phyloP scores from a whole-genome alignment of 2,329 filamentous ascomycete genomes.

The Chrysosphaeria jannelii region DNA sequence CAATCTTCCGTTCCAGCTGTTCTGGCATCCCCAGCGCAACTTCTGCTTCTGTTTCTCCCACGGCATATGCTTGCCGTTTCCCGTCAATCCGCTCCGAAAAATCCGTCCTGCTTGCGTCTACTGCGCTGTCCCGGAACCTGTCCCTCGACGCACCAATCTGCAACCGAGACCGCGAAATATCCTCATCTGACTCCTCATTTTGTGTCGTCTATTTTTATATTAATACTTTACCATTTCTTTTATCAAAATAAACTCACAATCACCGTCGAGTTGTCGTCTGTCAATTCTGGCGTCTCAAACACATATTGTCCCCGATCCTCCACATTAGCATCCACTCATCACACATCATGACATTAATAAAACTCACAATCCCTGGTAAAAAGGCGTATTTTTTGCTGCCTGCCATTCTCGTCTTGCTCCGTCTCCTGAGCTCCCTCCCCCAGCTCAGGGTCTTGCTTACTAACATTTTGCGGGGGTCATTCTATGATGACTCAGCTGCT shows the following conservation, averaged over 20 bases:
- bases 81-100: slow-evolving; percentile 70
- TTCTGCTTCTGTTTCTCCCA: slow-evolving; percentile 21
- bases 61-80: slow-evolving; percentile 55
- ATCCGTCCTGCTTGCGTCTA: slow-evolving; percentile 53
- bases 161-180: slow-evolving; percentile 48
- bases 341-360: neutral
- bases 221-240: neutral
- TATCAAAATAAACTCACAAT: slow-evolving; percentile 23
- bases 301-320: slow-evolving; percentile 82
- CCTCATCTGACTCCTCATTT: slow-evolving; percentile 28
- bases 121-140: slow-evolving; percentile 42
- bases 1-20: slow-evolving; percentile 40
- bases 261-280: slow-evolving; percentile 64
- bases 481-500: no score
- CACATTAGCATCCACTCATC: neutral
- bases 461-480: no score
- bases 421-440: no score
- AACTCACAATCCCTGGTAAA: slow-evolving; percentile 5
- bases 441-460: no score
- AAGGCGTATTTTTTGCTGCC: no score
- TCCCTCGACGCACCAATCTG: slow-evolving; percentile 52
- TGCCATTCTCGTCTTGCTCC: no score
- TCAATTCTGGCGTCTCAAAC: slow-evolving; percentile 85
- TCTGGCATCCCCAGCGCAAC: slow-evolving; percentile 22
- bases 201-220: neutral